Base-by-base conservation (phyloP, 177 flowering plant genomes). In the Vitis hybrid region DNA sequence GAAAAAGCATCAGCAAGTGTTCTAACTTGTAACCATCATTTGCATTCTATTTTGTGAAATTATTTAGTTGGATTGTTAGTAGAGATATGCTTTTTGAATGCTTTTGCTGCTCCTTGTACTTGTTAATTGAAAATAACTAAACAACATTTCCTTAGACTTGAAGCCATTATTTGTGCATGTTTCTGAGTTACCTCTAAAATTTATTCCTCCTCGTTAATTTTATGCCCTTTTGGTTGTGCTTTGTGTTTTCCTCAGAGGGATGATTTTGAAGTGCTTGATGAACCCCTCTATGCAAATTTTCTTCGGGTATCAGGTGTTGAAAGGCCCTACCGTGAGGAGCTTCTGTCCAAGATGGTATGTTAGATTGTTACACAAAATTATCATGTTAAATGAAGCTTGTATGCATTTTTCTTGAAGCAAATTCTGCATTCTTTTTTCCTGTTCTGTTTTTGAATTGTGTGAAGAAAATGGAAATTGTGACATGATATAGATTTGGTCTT, bases 231-330 rank as follows among this genome's bases (percentile, higher is more conserved):
- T 39, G n/a, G 15, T 20, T 60, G 71, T 19, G 3, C 59, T 65
- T 71, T 70, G 10, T 50, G 55, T 20, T 76, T 62, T 52, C 3
- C 50, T 10, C 63, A 95, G 99, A 87, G 99, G 82, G 95, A 95
- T 85, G 98, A 95, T 74, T 86, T 66, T n/a, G 98, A 96, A 76
- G 97, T 93, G 79, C 90, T 93, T 61, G 99, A 96, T 80, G 99
- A 96, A 80, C 99, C 99, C 6, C 89, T 96, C 7, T 96, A 96
- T 81, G 91, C 97, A 56, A 71, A 85, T 78, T 93, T 80, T 65
- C 85, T 96, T 62, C 81, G 79, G 50, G 88, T 81, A 10, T 88
- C 91, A 12, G 97, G 94, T 51, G 78, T 69, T 52, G 86, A 88
- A 50, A 84, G 99, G 85, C 99, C 97, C 12, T 93, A 96, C 76